Evolutionary conservation across 306 rosid species (phyloP).

Genomic region (Trichosanthes truncata): DNA sequence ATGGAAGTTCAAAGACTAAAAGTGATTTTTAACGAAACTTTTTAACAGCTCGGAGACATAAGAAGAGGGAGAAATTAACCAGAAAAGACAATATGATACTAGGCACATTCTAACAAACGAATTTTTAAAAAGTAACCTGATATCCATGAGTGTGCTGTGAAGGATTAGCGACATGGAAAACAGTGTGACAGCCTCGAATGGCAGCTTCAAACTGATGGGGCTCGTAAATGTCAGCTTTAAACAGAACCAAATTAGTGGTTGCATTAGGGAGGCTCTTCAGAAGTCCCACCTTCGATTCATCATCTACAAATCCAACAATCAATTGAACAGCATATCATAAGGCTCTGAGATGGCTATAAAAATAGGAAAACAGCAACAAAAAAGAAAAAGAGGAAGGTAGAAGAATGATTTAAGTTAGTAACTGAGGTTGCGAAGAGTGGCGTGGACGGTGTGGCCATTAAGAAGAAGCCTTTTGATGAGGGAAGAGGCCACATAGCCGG

Average conservation of each 20-base stretch:
- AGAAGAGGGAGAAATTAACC: no score
- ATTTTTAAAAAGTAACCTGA: neutral
- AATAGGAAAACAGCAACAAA: no score
- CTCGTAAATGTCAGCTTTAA: slow-evolving; percentile 22
- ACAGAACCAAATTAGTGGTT: slow-evolving; percentile 18
- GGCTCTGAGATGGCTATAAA: no score
- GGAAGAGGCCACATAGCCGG: slow-evolving; percentile 26
- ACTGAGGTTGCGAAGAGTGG: slow-evolving; percentile 25
- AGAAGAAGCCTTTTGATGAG: slow-evolving; percentile 27
- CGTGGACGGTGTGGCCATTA: slow-evolving; percentile 29
- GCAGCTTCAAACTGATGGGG: slow-evolving; percentile 12
- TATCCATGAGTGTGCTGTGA: slow-evolving; percentile 4
- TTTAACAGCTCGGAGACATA: no score
- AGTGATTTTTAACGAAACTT: no score
- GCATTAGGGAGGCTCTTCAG: slow-evolving; percentile 27
- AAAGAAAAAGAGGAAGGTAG: no score
- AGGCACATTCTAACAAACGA: no score
- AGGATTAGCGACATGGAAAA: slow-evolving; percentile 29
- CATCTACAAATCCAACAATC: slow-evolving; percentile 16
- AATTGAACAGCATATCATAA: no score
- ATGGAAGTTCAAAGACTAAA: no score
- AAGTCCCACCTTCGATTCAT: slow-evolving; percentile 16
- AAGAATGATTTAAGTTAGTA: no score
- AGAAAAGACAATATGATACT: no score
- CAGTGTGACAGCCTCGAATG: slow-evolving; percentile 25